Conservation (phyloP, 176 grass and related monocot species). For the Cenchrus americanus region DNA sequence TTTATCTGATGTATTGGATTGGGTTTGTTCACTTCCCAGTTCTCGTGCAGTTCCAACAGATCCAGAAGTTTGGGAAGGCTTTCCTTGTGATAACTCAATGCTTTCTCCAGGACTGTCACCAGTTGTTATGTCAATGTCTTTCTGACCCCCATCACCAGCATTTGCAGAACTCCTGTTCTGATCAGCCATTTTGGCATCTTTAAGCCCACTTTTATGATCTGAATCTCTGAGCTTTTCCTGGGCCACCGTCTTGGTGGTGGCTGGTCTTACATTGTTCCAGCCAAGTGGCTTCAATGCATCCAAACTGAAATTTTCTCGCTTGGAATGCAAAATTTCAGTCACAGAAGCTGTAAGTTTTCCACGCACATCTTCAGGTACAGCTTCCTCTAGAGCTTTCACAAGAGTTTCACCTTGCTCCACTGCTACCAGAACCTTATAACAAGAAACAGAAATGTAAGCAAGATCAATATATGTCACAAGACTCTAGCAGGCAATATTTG, state of each 20-base stretch:
- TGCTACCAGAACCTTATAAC: constrained; percentile 76
- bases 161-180: constrained; percentile 44
- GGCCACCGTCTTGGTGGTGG: constrained; percentile 32
- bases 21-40: constrained; percentile 45
- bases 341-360: constrained; percentile 74
- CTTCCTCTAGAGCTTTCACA: constrained; percentile 90
- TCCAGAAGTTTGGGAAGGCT: constrained; percentile 51
- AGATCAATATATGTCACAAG: constrained; percentile 23
- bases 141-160: constrained; percentile 38
- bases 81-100: constrained; percentile 39
- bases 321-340: constrained; percentile 75
- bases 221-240: constrained; percentile 66
- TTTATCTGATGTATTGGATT: constrained; percentile 53
- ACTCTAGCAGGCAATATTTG: neutral
- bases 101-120: constrained; percentile 46
- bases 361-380: constrained; percentile 96
- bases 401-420: constrained; percentile 86
- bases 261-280: constrained; percentile 55
- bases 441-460: constrained; percentile 43
- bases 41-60: constrained; percentile 46
- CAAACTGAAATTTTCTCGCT: constrained; percentile 65
- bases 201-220: constrained; percentile 35
- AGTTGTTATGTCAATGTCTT: constrained; percentile 47
- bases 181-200: constrained; percentile 45
- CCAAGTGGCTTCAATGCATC: constrained; percentile 59